These are phyloP conservation scores for Leccinum pellstonianum DNA, from an alignment of 768 basidiomycete genomes.

Conservation along the genomic window DNA sequence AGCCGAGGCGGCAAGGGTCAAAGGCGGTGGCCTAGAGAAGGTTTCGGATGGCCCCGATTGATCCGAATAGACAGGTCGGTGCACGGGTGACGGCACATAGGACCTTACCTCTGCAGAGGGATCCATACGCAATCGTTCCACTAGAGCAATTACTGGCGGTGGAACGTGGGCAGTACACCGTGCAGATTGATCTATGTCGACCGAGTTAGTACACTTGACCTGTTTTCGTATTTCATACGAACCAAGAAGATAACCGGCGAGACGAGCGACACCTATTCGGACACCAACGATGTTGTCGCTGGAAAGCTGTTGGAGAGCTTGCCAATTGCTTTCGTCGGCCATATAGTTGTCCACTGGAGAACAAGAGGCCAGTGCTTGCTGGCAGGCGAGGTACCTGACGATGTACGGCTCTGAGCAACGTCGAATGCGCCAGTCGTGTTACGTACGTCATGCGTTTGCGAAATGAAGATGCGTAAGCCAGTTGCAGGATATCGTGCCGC, in stretches of 20 bases:
- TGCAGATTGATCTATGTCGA: constrained; percentile 14
- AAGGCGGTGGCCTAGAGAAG: constrained; percentile 40
- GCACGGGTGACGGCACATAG: constrained; percentile 45
- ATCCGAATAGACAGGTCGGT: constrained; percentile 12
- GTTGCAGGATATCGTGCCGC: constrained; percentile 39
- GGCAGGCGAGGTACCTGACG: constrained; percentile 72
- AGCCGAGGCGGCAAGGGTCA: constrained; percentile 2
- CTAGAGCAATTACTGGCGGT: constrained; percentile 38
- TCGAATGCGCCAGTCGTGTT: constrained; percentile 4
- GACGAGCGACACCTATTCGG: constrained; percentile 80
- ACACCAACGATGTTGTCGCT: constrained; percentile 78
- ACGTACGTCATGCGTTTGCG: constrained; percentile 74
- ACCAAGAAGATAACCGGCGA: constrained; percentile 59
- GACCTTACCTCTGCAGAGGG: constrained; percentile 59
- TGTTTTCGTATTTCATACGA: constrained; percentile 27
- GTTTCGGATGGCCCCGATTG: constrained; percentile 31
- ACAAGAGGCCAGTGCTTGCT: constrained; percentile 52
- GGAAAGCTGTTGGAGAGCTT: constrained; percentile 53
- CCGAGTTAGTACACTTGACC: constrained; percentile 8
- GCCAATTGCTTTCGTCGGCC: constrained; percentile 46
- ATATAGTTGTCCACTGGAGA: constrained; percentile 37
- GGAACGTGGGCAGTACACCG: constrained; percentile 27
- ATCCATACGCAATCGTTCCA: constrained; percentile 52
- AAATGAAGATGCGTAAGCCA: constrained; percentile 48
- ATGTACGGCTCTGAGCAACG: constrained; percentile 17